phyloP scores from a whole-genome alignment of 2,329 filamentous ascomycete genomes.

The Pseudogymnoascus sp. region DNA sequence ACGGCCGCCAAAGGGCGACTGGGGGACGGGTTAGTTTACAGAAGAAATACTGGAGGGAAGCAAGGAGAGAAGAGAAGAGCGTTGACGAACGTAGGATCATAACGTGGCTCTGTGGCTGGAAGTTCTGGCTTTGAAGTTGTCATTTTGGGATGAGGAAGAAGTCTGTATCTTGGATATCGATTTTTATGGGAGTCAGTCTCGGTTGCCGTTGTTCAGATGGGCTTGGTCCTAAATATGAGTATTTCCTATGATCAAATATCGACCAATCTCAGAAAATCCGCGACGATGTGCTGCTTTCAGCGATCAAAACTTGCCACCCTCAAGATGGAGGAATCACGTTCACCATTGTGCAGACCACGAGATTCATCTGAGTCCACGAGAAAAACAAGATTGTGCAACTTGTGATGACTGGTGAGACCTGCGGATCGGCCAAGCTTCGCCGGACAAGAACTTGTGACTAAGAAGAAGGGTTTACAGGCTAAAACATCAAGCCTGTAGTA shows the following conservation, averaged over 20 bases:
- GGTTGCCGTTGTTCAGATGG: background rate
- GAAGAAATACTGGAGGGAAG: background rate
- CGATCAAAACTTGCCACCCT: background rate
- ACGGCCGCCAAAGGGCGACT: slow-evolving; percentile 13
- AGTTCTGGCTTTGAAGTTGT: background rate
- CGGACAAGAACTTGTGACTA: background rate
- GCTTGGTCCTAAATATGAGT: background rate
- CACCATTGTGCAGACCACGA: background rate
- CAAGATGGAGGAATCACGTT: background rate
- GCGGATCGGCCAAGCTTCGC: background rate
- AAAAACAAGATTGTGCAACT: background rate
- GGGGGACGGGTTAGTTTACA: background rate
- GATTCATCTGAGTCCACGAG: background rate
- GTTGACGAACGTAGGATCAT: background rate
- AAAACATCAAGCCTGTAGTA: background rate
- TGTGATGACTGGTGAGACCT: background rate
- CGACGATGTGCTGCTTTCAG: background rate
- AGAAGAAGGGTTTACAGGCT: background rate
- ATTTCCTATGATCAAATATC: background rate
- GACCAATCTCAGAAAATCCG: background rate
- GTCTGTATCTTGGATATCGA: background rate
- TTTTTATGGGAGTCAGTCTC: background rate
- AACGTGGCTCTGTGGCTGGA: background rate
- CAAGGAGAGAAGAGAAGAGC: background rate
- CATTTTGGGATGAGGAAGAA: background rate